Percentiles rank a stretch among this genome's conserved stretches.
These are phyloP conservation scores for Colletotrichum destructivum DNA, from an alignment of 2,329 filamentous ascomycete species.

Conservation along the genomic window DNA sequence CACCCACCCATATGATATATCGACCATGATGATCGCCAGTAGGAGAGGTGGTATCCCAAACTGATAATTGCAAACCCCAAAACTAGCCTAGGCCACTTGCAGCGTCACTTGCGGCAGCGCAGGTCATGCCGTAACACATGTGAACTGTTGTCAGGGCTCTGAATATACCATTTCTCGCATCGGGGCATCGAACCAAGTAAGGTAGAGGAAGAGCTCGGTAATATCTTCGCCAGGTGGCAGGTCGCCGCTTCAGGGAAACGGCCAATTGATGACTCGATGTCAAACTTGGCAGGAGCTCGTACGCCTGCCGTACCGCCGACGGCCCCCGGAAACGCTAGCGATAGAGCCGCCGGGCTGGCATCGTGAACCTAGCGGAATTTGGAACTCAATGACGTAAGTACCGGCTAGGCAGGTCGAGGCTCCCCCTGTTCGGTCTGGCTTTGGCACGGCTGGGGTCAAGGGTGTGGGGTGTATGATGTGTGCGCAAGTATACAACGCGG, in stretches of 20 bases:
- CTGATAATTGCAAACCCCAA: background rate
- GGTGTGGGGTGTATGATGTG: conserved; percentile 10
- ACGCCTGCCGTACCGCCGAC: conserved; percentile 18
- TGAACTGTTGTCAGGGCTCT: background rate
- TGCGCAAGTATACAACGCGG: conserved; percentile 27
- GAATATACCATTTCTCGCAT: background rate
- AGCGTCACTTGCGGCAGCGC: background rate
- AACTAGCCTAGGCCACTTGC: background rate
- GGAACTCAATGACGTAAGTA: conserved; percentile 35
- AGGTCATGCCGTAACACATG: background rate
- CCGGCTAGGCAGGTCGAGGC: conserved; percentile 12
- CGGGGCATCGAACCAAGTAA: conserved; percentile 7
- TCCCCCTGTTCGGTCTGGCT: conserved; percentile 10
- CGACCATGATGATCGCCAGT: background rate
- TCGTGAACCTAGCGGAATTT: conserved; percentile 34
- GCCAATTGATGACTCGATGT: background rate
- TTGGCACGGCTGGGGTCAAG: conserved; percentile 5
- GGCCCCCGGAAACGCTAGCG: conserved; percentile 35
- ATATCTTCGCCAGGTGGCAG: conserved; percentile 23
- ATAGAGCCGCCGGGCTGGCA: conserved; percentile 38
- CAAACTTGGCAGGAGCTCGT: conserved; percentile 15
- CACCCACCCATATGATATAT: background rate
- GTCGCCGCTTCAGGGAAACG: conserved; percentile 3
- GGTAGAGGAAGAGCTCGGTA: conserved; percentile 7
- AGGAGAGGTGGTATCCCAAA: background rate